Evolutionary conservation across 345 rosid genomes (phyloP), one percentile per base, ranked within the genome.

Genomic region (Rhizophora apiculata): DNA sequence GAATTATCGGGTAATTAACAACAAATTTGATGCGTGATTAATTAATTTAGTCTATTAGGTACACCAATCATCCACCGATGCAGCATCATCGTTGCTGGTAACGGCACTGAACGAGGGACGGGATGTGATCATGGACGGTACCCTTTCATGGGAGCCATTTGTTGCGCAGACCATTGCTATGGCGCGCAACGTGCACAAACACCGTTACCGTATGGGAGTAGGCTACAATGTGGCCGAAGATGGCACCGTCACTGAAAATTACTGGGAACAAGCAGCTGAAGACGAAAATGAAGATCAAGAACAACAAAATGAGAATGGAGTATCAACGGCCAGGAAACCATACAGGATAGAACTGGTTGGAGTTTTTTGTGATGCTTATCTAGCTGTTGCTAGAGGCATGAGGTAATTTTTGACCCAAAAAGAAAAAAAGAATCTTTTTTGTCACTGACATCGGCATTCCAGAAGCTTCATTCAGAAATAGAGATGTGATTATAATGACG

Each of bases 111-210:
- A 91, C 65, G 97, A 93, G 73, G 98, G 98, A 19, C 82, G 96
- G 51, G 98, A 91, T 72, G 98, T 91, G 63, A 91, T 93, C 73
- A 86, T 93, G 98, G 98, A 93, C 62, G 97, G 98, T 37, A 93
- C 98, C 9, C 82, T 93, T 34, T 91, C 98, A 32, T 89, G 97
- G 96, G 83, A 86, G 62, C 98, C 98, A 30, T 91, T 89, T 61
- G 96, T 91, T 34, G 89, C 87, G 62, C 96, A 93, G 76, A 93
- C 95, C 4, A 78, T 91, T 76, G 86, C 96, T 30, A 93, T 91
- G 98, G 92, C 96, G 1, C 84, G 96, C 65, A 85, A 87, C 8
- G 98, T 93, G 49, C 98, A 91, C 67, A 88, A 89, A 21, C 86
- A 75, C 64, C 85, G 92, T 24, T 91, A 91, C 71, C 85, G 97